phyloP scores from a whole-genome alignment of 345 rosid species.

The Brassica incana region DNA sequence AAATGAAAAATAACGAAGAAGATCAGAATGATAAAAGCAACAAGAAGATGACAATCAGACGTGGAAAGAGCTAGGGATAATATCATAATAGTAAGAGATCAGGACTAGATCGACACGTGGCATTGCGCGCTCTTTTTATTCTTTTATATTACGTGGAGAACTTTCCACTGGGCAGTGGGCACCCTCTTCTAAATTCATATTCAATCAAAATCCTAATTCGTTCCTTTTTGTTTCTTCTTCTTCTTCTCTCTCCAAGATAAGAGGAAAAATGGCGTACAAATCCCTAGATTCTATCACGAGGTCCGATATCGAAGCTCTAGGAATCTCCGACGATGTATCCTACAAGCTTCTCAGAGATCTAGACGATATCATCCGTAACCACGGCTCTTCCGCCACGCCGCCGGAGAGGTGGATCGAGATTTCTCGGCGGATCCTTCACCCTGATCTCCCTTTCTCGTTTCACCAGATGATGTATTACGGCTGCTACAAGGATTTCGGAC shows the following conservation, averaged over 20 bases:
- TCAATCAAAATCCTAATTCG: background rate
- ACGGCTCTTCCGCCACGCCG: conserved; percentile 47
- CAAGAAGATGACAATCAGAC: conserved; percentile 23
- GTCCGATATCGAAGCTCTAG: conserved; percentile 63
- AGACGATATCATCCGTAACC: conserved; percentile 38
- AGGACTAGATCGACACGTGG: conserved; percentile 11
- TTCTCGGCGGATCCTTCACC: conserved; percentile 55
- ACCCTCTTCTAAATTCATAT: background rate
- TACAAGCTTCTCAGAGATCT: conserved; percentile 47
- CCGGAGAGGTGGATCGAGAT: conserved; percentile 64
- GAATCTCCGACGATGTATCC: conserved; percentile 46
- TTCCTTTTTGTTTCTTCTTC: background rate
- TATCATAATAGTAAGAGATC: background rate
- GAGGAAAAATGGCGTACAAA: conserved; percentile 44
- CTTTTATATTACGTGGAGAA: conserved; percentile 23
- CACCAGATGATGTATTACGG: conserved; percentile 88
- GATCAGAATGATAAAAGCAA: too few species aligned
- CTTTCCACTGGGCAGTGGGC: background rate
- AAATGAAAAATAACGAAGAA: background rate
- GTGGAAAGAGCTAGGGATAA: background rate
- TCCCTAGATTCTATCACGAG: conserved; percentile 51
- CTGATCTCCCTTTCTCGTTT: conserved; percentile 76
- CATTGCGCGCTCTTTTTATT: background rate
- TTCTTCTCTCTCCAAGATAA: background rate
- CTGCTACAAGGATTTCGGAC: conserved; percentile 75